These are phyloP conservation scores for Aegilops sharonensis DNA, from an alignment of 176 grass and related monocot species.

Conservation along the genomic window DNA sequence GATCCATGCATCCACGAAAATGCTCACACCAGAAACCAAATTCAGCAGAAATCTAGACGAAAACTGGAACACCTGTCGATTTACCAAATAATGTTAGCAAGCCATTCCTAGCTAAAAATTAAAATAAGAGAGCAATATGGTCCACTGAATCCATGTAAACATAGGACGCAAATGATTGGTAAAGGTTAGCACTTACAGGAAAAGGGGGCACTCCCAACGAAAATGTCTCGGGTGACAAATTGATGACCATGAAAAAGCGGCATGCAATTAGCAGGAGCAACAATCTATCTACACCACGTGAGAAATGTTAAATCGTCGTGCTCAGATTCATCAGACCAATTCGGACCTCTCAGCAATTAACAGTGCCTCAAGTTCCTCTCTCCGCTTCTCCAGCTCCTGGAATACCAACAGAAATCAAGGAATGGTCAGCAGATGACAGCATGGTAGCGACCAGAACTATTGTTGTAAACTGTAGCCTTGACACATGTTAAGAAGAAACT, in stretches of 20 bases:
- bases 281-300: conserved; percentile 12
- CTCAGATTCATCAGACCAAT: conserved; percentile 3
- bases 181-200: conserved; percentile 21
- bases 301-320: conserved; percentile 12
- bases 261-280: conserved; percentile 2
- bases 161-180: neutral
- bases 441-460: neutral
- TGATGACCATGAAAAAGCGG: neutral
- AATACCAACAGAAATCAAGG: conserved; percentile 27
- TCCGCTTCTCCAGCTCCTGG: conserved; percentile 76
- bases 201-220: neutral
- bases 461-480: neutral
- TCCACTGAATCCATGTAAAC: neutral
- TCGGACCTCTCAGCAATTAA: conserved; percentile 57
- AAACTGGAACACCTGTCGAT: neutral
- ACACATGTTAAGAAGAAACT: neutral
- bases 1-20: neutral
- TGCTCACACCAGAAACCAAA: neutral
- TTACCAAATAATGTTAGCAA: neutral
- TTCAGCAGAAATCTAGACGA: conserved; percentile 1
- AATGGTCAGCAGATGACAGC: neutral
- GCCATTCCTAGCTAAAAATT: neutral
- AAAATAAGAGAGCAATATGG: neutral
- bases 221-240: neutral
- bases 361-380: conserved; percentile 89